phyloP scores from a whole-genome alignment of 169 alveolate species.

The Plasmodium gonderi region DNA sequence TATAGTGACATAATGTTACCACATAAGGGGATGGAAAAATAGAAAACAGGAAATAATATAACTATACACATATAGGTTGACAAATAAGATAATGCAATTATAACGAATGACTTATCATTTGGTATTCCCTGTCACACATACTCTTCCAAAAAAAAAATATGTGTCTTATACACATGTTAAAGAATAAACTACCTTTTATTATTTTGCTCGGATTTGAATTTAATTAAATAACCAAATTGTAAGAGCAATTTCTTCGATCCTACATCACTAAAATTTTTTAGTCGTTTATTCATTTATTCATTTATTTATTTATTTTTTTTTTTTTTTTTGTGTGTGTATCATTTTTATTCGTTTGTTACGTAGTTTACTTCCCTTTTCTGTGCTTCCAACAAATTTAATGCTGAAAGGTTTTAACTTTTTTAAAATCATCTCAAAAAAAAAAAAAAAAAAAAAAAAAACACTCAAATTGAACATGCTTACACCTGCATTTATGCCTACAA shows the following conservation, averaged over 20 bases:
- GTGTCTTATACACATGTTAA: not conserved
- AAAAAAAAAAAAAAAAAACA: not conserved
- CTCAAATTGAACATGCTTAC: not conserved
- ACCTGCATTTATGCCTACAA: not conserved
- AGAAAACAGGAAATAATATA: not conserved
- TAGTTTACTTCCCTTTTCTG: not conserved
- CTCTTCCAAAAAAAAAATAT: not conserved
- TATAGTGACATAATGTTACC: not conserved
- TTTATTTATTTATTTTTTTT: not conserved
- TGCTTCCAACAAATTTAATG: not conserved
- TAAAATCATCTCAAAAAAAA: not conserved
- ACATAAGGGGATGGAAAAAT: not conserved
- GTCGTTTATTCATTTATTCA: not conserved
- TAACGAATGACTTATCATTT: no score
- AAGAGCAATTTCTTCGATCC: not conserved
- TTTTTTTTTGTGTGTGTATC: constrained; percentile 3
- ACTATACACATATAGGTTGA: not conserved
- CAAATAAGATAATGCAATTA: no score
- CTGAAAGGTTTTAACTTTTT: not conserved
- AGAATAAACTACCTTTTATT: not conserved
- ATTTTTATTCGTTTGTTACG: not conserved
- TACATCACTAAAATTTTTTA: no score
- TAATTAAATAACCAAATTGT: not conserved
- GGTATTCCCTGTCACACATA: no score
- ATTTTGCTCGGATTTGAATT: not conserved